phyloP scores from a whole-genome alignment of 129 eudicot genomes.

The Pseudognaphalium luteoalbum region DNA sequence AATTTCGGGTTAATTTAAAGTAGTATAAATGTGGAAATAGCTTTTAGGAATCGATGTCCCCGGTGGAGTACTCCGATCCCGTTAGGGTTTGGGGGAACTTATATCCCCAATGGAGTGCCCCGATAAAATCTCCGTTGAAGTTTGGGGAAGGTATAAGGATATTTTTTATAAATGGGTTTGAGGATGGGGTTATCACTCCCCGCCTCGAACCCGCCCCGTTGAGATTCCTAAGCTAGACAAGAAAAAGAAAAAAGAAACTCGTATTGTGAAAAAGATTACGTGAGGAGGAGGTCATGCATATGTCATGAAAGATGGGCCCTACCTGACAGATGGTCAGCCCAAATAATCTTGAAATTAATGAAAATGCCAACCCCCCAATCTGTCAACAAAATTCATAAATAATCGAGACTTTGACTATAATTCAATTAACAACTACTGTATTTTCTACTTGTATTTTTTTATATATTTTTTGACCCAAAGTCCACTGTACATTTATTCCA shows the following conservation, averaged over 20 bases:
- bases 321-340: slow-evolving; percentile 21
- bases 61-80: too few species aligned
- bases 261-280: not conserved
- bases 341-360: slow-evolving; percentile 25
- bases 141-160: too few species aligned
- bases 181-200: too few species aligned
- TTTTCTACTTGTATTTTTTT: not conserved
- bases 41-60: too few species aligned
- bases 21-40: too few species aligned
- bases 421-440: not conserved
- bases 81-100: too few species aligned
- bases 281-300: not conserved
- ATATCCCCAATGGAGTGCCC: too few species aligned
- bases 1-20: too few species aligned
- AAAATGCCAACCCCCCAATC: slow-evolving; percentile 28
- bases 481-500: not conserved
- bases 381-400: slow-evolving; percentile 27
- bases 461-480: not conserved
- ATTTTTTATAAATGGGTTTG: too few species aligned
- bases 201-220: too few species aligned
- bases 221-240: too few species aligned
- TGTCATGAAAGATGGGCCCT: not conserved
- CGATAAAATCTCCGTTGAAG: too few species aligned
- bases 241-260: not conserved
- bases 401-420: slow-evolving; percentile 25